A percentile compares a stretch with the other conserved stretches of the same genome.
phyloP scores from a whole-genome alignment of 371 early-diverging fungal species.

The Entomophthora muscae region DNA sequence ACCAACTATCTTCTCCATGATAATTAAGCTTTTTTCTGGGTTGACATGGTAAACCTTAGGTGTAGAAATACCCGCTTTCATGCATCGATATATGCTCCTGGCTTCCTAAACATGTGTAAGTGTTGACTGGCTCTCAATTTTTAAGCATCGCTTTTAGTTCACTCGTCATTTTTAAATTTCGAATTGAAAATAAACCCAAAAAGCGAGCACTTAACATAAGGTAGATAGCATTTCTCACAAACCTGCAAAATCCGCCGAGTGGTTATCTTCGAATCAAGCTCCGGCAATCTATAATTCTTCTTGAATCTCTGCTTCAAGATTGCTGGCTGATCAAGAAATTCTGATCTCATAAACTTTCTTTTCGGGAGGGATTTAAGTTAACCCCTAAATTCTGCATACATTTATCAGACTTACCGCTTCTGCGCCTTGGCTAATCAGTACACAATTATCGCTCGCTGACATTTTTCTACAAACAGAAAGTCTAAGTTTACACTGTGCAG shows the following conservation, averaged over 20 bases:
- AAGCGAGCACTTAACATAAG: too few relatives aligned
- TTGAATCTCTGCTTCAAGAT: constrained; percentile 73
- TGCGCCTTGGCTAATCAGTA: neutral
- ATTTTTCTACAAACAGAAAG: too few relatives aligned
- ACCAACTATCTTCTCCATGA: constrained; percentile 9
- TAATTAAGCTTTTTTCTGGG: constrained; percentile 18
- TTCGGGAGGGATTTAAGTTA: neutral
- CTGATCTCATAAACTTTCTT: constrained; percentile 21
- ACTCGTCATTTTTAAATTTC: too few relatives aligned
- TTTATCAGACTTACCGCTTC: constrained; percentile 3
- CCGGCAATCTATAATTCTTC: constrained; percentile 83
- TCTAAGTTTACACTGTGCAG: too few relatives aligned
- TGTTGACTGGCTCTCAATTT: too few relatives aligned
- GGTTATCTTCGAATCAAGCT: constrained; percentile 70
- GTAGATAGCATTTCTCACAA: too few relatives aligned
- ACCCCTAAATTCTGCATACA: neutral
- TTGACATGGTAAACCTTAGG: constrained; percentile 48
- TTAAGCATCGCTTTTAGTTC: too few relatives aligned
- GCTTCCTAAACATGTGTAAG: too few relatives aligned
- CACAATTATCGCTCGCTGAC: neutral
- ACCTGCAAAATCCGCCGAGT: constrained; percentile 51
- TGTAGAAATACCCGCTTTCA: constrained; percentile 82
- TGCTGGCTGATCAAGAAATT: constrained; percentile 24
- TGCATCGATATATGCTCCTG: constrained; percentile 35
- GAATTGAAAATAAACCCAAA: too few relatives aligned